Base-by-base conservation (phyloP, 2,329 filamentous ascomycete species). In the Endothia cerciana region DNA sequence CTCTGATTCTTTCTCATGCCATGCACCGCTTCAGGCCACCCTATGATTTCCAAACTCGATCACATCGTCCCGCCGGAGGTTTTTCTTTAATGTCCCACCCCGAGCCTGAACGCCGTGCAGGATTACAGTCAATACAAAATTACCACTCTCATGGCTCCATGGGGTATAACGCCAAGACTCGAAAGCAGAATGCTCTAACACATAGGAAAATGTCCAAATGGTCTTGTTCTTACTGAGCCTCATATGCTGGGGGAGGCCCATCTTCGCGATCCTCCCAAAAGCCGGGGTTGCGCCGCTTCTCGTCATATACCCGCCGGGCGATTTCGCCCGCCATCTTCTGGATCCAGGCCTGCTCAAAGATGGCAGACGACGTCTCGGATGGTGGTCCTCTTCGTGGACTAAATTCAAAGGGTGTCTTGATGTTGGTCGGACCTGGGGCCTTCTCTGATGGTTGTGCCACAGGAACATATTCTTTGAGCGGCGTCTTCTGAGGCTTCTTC, bases 271-370 rank as follows among this genome's bases (percentile, higher is more conserved):
- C 85, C 51, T 83, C 80, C 83, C 83, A 86, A 61, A 83, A 80
- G 5, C 77, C 77, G 33, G 81, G 79, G 62, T 85, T 81, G 43
- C 82, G 80, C 63, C 83, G 81, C 78, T 97, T 95, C 79, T 97
- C 92, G 71, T 97, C 92, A 70, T 94, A 92, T 70, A 97, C 93
- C 64, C 92, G 90, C 60, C 89, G 84, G 43, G 93, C 93, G 72
- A 98, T 94, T 77, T 98, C 95, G 69, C 89, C 90, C 5, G 94
- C 94, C 87, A 99, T 95, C 81, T 97, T 95, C 81, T 90, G 88
- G 79, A 95, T 91, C 91, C 92, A 95, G 2, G 91, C 92, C 76
- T 93, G 90, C 75, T 93, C 91, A 33, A 92, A 81, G 59, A 93
- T 91, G 36, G 84, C 82, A 0, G 85, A 85, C 15, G 84, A 82